Conservation (phyloP, 331 rosid genomes). For the Pyracantha coccinea region DNA sequence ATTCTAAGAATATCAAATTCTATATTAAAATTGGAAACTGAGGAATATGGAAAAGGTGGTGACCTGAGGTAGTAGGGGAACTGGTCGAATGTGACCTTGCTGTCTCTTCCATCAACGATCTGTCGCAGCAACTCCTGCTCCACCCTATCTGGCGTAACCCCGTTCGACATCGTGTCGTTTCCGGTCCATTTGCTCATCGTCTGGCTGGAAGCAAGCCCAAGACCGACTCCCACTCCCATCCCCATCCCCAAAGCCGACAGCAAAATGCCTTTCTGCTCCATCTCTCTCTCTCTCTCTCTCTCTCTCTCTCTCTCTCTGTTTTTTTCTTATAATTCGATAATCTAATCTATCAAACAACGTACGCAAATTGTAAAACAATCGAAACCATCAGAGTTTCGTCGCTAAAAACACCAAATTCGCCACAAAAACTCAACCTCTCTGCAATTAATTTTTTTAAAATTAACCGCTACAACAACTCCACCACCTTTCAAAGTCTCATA, state of each 20-base stretch:
- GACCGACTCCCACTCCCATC: slow-evolving; percentile 81
- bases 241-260: slow-evolving; percentile 85
- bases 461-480: background rate
- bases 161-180: slow-evolving; percentile 10
- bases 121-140: slow-evolving; percentile 67
- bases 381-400: background rate
- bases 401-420: background rate
- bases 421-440: background rate
- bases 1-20: too few relatives aligned
- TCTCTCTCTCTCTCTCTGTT: background rate
- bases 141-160: slow-evolving; percentile 47
- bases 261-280: slow-evolving; percentile 75
- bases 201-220: slow-evolving; percentile 83
- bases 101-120: slow-evolving; percentile 63
- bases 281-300: slow-evolving; percentile 1
- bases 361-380: background rate
- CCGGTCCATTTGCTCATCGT: slow-evolving; percentile 50
- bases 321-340: too few relatives aligned
- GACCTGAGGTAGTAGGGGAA: slow-evolving; percentile 93
- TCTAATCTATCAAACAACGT: background rate
- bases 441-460: background rate
- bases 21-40: background rate
- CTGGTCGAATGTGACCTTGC: slow-evolving; percentile 68
- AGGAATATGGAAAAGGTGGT: background rate
- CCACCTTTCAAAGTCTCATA: background rate